Base-by-base conservation (phyloP, 495 filamentous ascomycete species). In the Melanomma pulvis-pyrius region DNA sequence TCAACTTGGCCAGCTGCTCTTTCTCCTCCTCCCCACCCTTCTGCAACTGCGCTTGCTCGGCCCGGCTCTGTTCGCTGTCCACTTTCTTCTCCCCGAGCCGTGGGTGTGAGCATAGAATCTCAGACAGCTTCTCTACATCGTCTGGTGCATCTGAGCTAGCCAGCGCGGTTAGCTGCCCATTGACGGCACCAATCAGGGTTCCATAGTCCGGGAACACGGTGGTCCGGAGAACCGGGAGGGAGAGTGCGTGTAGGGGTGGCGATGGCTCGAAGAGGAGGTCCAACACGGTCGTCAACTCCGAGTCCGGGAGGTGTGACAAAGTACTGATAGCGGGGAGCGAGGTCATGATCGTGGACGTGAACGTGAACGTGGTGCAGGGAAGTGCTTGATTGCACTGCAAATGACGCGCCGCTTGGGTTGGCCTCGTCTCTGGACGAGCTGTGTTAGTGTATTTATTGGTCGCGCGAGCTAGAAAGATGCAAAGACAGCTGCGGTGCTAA, bases 201-300 rank as follows among this genome's bases (percentile, higher is more conserved):
- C 34, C 28, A 73, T 87, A 91, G 54, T 80, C 87, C 11, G 77
- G 62, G 79, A 92, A 93, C 2, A 77, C 77, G 46, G 84, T 79
- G n/a, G 82, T 80, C 58, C 82, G 82, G 15, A 96, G 82, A 12
- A 87, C 75, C 1, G 89, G 87, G 22, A 90, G 73, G 58, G 87
- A 86, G 51, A 96, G 81, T 24, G 82, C 79, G 74, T 92, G 90
- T 2, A 97, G 82, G 29, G 89, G 84, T 9, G 84, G 76, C 17
- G 87, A 92, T 15, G 93, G 88, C 72, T 98, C 93, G 78, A 97
- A 98, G 52, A 97, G 90, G 6, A 82, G 81, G 77, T 96, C 90
- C 53, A 97, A 88, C 53, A 90, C 81, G 19, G 82, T 76, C 50
- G 84, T 81, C 52, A 86, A 82, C 36, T 84, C 77, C 28, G 81